Evolutionary conservation across 1,284 basidiomycete genomes (phyloP).

Genomic region (Inonotus obliquus): DNA sequence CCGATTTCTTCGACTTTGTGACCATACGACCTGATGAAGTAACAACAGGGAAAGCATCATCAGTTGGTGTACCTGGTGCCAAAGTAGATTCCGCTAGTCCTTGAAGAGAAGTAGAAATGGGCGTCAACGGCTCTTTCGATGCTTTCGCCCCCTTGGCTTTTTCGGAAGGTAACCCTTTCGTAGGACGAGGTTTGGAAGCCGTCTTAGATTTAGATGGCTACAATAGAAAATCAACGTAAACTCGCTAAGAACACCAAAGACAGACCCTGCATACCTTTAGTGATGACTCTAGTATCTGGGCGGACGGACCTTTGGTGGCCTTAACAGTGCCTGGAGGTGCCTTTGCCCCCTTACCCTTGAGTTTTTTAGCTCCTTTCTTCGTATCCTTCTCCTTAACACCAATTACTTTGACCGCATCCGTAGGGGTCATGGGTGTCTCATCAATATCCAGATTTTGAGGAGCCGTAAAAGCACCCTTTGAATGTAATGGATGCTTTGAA

Average conservation of each 20-base stretch:
- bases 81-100: background rate
- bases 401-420: background rate
- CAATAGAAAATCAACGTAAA: background rate
- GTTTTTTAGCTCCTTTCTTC: slow-evolving; percentile 6
- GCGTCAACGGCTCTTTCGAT: slow-evolving; percentile 4
- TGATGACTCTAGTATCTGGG: slow-evolving; percentile 6
- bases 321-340: slow-evolving; percentile 15
- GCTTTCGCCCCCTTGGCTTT: slow-evolving; percentile 7
- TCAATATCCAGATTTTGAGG: background rate
- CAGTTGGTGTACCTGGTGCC: background rate
- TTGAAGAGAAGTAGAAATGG: background rate
- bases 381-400: background rate
- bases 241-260: background rate
- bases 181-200: slow-evolving; percentile 29
- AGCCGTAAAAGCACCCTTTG: background rate
- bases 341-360: slow-evolving; percentile 7
- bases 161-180: slow-evolving; percentile 4
- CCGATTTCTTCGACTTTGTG: slow-evolving; percentile 22
- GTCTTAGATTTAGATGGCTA: slow-evolving; percentile 26
- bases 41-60: slow-evolving; percentile 13
- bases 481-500: background rate
- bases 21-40: slow-evolving; percentile 19
- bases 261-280: slow-evolving; percentile 8
- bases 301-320: slow-evolving; percentile 19
- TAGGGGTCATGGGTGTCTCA: slow-evolving; percentile 16